Evolutionary conservation across 2,329 filamentous ascomycete species (phyloP).

Genomic region (Aspergillus amoenus): DNA sequence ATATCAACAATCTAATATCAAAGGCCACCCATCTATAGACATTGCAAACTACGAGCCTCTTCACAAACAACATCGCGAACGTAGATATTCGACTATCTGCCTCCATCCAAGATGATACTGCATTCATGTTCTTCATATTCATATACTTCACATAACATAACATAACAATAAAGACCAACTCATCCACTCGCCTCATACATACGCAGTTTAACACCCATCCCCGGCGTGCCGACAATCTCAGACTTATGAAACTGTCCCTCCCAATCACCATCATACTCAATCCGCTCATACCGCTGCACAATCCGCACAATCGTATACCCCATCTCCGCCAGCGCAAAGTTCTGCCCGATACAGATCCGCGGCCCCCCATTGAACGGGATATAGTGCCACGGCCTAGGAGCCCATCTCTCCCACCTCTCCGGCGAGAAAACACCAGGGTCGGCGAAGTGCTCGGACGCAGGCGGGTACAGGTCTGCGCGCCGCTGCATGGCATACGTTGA

Average conservation of each 20-base stretch:
- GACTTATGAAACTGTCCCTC: slow-evolving; percentile 1
- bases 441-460: not conserved
- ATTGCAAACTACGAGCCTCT: no score
- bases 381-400: not conserved
- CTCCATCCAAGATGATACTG: no score
- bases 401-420: slow-evolving; percentile 3
- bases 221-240: slow-evolving; percentile 5
- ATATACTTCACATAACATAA: not conserved
- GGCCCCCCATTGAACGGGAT: slow-evolving; percentile 9
- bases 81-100: no score
- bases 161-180: not conserved
- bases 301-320: slow-evolving; percentile 9
- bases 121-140: no score
- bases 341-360: slow-evolving; percentile 11
- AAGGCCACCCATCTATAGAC: no score
- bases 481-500: slow-evolving; percentile 9
- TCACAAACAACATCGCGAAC: no score
- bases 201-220: not conserved
- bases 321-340: slow-evolving; percentile 11
- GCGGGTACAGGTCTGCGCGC: slow-evolving; percentile 2
- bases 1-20: no score
- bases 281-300: slow-evolving; percentile 3
- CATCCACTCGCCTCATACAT: not conserved
- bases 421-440: slow-evolving; percentile 5
- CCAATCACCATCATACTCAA: slow-evolving; percentile 6